Evolutionary conservation across 257 asterid species (phyloP).

Genomic region (Fraxinus quadrangulata): DNA sequence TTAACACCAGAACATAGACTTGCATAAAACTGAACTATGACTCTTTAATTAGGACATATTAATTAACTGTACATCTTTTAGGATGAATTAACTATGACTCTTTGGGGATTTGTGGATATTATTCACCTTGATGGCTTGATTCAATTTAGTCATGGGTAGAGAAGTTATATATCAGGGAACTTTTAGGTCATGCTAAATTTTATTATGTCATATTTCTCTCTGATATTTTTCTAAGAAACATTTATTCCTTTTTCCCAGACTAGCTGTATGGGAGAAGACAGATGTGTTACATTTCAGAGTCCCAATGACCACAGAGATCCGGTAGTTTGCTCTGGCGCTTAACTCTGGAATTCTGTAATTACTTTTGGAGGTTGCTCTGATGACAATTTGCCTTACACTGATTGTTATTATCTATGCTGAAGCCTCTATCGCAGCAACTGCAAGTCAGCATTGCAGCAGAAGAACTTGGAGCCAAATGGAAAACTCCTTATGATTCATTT

Average conservation of each 20-base stretch:
- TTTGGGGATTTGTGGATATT: slow-evolving; percentile 47
- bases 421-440: slow-evolving; percentile 64
- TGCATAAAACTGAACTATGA: background rate
- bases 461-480: slow-evolving; percentile 74
- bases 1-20: background rate
- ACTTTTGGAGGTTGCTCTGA: slow-evolving; percentile 24
- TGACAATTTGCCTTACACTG: slow-evolving; percentile 19
- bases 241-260: slow-evolving; percentile 51
- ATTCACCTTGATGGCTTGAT: slow-evolving; percentile 29
- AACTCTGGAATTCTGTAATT: background rate
- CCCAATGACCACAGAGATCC: slow-evolving; percentile 45
- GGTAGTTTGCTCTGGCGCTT: slow-evolving; percentile 36
- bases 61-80: background rate
- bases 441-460: slow-evolving; percentile 77
- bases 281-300: slow-evolving; percentile 63
- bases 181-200: slow-evolving; percentile 2
- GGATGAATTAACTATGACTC: background rate
- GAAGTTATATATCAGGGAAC: background rate
- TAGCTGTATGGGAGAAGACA: slow-evolving; percentile 64
- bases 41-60: background rate
- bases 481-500: slow-evolving; percentile 76
- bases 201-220: slow-evolving; percentile 11
- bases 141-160: background rate
- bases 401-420: slow-evolving; percentile 29
- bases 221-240: slow-evolving; percentile 25